phyloP scores from a whole-genome alignment of 495 filamentous ascomycete genomes.

The Saxophila tyrrhenica region DNA sequence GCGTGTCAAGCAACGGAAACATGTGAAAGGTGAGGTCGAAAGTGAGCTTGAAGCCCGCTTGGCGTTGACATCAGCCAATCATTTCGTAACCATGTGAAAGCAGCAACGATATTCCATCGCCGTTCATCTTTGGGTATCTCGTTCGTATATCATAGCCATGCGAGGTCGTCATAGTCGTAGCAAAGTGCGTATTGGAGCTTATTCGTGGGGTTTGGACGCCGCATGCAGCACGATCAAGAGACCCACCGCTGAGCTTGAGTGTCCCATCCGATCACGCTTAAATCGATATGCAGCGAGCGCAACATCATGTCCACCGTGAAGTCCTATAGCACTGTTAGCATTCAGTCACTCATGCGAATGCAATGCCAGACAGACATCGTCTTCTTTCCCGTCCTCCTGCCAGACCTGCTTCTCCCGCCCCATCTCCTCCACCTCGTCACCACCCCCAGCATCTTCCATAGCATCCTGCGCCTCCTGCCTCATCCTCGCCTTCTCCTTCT shows the following conservation, averaged over 20 bases:
- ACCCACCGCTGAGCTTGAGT: conserved; percentile 41
- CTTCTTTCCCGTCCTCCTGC: conserved; percentile 21
- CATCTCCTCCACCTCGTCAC: conserved; percentile 1
- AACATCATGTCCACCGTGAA: conserved; percentile 70
- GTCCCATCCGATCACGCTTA: conserved; percentile 53
- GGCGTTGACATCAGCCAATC: background rate
- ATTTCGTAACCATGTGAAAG: background rate
- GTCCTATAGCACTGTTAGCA: conserved; percentile 11
- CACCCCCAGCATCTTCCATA: conserved; percentile 8
- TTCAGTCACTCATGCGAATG: background rate
- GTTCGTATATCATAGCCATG: background rate
- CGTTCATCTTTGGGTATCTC: background rate
- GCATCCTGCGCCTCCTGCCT: conserved; percentile 15
- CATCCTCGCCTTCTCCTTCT: conserved; percentile 14
- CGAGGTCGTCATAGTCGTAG: background rate
- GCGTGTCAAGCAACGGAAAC: too few species aligned
- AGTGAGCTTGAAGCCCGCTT: background rate
- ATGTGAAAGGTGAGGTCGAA: too few species aligned
- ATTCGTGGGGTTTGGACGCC: too few species aligned
- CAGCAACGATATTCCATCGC: background rate
- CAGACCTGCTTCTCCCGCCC: conserved; percentile 7
- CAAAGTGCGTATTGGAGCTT: too few species aligned
- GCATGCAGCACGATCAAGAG: background rate
- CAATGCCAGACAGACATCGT: conserved; percentile 28
- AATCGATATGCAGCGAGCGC: conserved; percentile 52